Evolutionary conservation across 495 filamentous ascomycete genomes (phyloP).

Genomic region (Sphaerosporella brunnea): DNA sequence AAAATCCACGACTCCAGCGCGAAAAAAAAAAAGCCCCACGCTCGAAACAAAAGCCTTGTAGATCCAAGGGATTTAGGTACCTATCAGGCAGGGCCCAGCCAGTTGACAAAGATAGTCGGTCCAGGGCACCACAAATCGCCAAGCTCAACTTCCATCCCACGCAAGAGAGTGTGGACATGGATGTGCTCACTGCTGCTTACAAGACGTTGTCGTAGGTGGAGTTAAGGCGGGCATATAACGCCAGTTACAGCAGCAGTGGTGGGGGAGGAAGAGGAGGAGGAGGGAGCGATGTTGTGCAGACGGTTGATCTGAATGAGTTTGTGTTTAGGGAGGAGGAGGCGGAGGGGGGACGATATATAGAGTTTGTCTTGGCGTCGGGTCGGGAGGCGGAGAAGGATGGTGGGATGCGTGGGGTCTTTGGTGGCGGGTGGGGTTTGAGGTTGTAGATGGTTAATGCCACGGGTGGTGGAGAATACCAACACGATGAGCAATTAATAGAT

Average conservation of each 20-base stretch:
- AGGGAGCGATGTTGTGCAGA: constrained; percentile 41
- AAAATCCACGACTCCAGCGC: too few species aligned
- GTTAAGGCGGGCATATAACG: constrained; percentile 49
- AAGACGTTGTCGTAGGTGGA: constrained; percentile 43
- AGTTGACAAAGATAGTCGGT: too few species aligned
- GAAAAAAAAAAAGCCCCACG: too few species aligned
- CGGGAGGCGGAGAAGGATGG: constrained; percentile 40
- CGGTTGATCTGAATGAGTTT: constrained; percentile 70
- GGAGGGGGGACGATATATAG: constrained; percentile 38
- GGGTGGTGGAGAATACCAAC: too few species aligned
- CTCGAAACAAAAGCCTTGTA: too few species aligned
- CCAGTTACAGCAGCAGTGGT: not conserved
- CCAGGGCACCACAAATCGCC: too few species aligned
- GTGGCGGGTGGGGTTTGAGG: constrained; percentile 55
- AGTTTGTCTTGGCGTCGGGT: constrained; percentile 42
- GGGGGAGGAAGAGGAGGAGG: constrained; percentile 20
- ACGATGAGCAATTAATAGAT: too few species aligned
- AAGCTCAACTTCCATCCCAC: too few species aligned
- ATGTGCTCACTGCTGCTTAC: constrained; percentile 66
- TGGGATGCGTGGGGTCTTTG: constrained; percentile 62
- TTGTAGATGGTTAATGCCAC: constrained; percentile 32
- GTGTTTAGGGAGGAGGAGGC: constrained; percentile 35
- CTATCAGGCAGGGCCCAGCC: too few species aligned
- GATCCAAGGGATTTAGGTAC: too few species aligned
- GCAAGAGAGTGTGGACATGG: constrained; percentile 36